Conservation (phyloP, 306 rosid genomes). For the Vachellia collinsii region DNA sequence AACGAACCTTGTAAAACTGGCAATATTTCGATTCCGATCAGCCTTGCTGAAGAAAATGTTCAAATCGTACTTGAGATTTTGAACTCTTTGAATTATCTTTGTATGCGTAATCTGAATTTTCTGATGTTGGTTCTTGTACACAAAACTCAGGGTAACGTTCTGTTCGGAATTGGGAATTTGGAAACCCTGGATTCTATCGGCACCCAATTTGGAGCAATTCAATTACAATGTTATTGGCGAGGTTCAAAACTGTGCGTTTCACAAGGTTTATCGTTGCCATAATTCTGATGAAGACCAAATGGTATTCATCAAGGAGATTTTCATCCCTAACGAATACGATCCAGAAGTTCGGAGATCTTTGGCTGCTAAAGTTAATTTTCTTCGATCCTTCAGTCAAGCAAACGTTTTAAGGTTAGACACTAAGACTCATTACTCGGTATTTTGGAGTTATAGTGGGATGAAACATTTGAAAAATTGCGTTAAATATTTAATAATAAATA, state of each 20-base stretch:
- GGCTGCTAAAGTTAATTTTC: not conserved
- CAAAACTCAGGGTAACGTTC: not conserved
- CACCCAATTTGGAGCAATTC: not conserved
- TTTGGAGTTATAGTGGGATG: no score
- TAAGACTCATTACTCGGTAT: not conserved
- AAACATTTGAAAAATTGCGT: not conserved
- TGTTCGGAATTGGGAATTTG: not conserved
- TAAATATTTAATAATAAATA: not conserved
- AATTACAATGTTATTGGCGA: not conserved
- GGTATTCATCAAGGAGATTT: slow-evolving; percentile 28
- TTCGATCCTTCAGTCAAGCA: not conserved
- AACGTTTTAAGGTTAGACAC: slow-evolving; percentile 26
- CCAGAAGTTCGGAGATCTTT: no score
- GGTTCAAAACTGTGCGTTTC: not conserved
- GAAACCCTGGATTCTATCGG: not conserved
- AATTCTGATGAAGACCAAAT: not conserved
- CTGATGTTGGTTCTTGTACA: no score
- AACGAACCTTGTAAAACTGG: no score
- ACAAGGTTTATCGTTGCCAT: slow-evolving; percentile 12
- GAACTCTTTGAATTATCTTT: no score
- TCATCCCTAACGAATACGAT: not conserved
- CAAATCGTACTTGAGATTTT: no score
- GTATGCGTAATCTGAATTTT: no score
- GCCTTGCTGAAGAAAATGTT: no score
- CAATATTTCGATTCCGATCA: no score